These are phyloP conservation scores for Manihot esculenta DNA, from an alignment of 441 rosid species.

Conservation along the genomic window DNA sequence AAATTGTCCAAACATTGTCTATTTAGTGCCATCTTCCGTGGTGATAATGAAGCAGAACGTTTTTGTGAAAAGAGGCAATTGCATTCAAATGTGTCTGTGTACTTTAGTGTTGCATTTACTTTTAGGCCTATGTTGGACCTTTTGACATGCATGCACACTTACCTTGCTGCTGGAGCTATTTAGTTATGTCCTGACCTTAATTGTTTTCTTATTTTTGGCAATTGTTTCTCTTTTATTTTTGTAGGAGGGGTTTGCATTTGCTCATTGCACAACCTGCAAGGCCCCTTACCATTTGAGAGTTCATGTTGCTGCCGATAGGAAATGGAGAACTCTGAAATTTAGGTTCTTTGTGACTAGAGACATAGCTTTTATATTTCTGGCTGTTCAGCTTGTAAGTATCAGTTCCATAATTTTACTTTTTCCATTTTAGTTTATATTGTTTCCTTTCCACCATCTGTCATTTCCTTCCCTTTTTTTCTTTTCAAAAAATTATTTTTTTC, in stretches of 20 bases:
- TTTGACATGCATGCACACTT: not conserved
- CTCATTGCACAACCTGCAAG: constrained; percentile 99
- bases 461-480: not conserved
- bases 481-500: not conserved
- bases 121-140: no score
- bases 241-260: constrained; percentile 99
- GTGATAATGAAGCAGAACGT: not conserved
- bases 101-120: constrained; percentile 1
- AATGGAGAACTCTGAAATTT: constrained; percentile 94
- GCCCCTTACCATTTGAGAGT: constrained; percentile 96
- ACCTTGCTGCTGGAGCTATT: not conserved
- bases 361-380: constrained; percentile 82
- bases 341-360: constrained; percentile 99
- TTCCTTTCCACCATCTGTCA: no score
- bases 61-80: not conserved
- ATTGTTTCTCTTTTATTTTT: constrained; percentile 7
- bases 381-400: constrained; percentile 84
- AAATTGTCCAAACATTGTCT: not conserved
- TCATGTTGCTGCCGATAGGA: constrained; percentile 95
- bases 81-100: constrained; percentile 1
- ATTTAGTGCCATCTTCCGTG: not conserved
- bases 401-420: not conserved
- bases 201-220: not conserved
- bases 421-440: constrained; percentile 10
- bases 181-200: not conserved